These are phyloP conservation scores for Lodderomyces theae DNA, from an alignment of 1,139 yeast species.

Conservation along the genomic window DNA sequence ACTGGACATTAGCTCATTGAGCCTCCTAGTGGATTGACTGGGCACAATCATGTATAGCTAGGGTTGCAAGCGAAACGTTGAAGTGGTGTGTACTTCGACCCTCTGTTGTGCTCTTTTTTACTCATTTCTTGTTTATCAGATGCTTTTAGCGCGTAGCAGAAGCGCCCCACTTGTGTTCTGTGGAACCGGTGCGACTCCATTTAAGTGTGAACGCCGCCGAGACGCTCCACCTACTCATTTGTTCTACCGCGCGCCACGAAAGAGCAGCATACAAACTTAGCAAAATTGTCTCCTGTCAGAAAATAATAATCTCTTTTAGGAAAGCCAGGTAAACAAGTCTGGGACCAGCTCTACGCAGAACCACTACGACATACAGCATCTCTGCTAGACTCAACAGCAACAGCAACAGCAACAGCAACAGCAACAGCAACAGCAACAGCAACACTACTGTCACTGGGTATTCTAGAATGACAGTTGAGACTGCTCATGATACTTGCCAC, in stretches of 20 bases:
- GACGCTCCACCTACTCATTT: too few relatives aligned
- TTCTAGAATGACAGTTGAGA: not conserved
- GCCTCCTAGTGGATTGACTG: not conserved
- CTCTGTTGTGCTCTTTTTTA: not conserved
- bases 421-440: too few relatives aligned
- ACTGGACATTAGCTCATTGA: constrained; percentile 5
- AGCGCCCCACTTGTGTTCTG: too few relatives aligned
- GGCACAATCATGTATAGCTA: not conserved
- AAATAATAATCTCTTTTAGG: not conserved
- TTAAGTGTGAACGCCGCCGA: too few relatives aligned
- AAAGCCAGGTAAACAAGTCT: not conserved
- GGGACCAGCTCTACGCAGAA: too few relatives aligned
- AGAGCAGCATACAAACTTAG: not conserved
- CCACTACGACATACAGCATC: too few relatives aligned
- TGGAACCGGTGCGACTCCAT: too few relatives aligned
- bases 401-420: too few relatives aligned
- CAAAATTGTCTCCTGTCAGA: not conserved
- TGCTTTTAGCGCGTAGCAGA: not conserved
- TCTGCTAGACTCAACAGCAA: too few relatives aligned
- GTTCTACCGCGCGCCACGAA: too few relatives aligned
- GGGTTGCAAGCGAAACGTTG: not conserved
- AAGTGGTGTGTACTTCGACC: not conserved
- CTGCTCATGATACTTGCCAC: not conserved
- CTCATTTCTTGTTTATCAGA: not conserved
- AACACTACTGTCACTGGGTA: too few relatives aligned